Evolutionary conservation across 148 eudicot species (phyloP), one percentile per base, ranked within the genome.

Genomic region (Chenopodium album): DNA sequence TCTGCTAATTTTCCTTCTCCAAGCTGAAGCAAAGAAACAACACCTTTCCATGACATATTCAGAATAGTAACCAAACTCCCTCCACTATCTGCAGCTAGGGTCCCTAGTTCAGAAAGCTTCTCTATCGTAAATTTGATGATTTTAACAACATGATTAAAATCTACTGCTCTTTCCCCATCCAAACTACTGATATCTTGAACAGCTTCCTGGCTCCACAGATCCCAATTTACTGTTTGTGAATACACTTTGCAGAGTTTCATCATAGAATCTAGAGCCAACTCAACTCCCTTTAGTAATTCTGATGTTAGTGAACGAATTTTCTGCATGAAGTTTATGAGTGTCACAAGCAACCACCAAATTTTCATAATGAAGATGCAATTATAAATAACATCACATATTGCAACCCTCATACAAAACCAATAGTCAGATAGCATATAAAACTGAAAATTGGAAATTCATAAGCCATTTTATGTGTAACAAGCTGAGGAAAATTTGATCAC

Each of bases 31-130:
- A 95, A 82, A 17, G 91, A 85, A 69, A 94, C 94, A 80, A 95
- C 99, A 66, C 99, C 95, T 91, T 94, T 95, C 99, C 99, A 95
- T 65, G 99, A 95, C 84, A 86, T 76, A 83, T 94, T 95, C 47
- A 95, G 93, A 77, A 95, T 76, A 23, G 85, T 85, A 20, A 91
- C 99, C 71, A 95, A 87, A 88, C 87, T 88, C 75, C 98, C 98
- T 75, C 98, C 99, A 89, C 88, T 92, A 87, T 89, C 89, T 64
- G 97, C 99, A 48, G 98, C 99, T 81, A 91, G 81, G 82, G 88
- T 83, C 37, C 99, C 99, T 84, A 94, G 54, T 80, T 93, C 94
- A 87, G 92, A 89, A 81, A 94, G 84, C 74, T 88, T 92, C 85
- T 88, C 90, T 37, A 95, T 74, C 2, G 92, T 86, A 82, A 81